Conservation (phyloP, 2,329 filamentous ascomycete genomes). For the Claviceps sp. region DNA sequence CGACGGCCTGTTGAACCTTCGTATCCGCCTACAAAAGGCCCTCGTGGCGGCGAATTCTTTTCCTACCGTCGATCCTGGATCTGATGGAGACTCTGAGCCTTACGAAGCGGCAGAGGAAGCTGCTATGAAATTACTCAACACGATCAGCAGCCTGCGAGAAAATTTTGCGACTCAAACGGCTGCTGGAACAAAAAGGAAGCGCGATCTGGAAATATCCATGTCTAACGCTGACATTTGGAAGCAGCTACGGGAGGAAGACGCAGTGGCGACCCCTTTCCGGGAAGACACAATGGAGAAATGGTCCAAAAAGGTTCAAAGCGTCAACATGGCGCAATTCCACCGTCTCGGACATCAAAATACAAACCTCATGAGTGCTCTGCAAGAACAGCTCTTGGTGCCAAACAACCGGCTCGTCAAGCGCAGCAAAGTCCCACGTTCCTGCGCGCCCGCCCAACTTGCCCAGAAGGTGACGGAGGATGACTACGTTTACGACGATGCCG, state of each 20-base stretch:
- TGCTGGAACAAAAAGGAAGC: conserved; percentile 49
- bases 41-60: conserved; percentile 72
- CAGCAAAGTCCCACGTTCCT: conserved; percentile 60
- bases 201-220: conserved; percentile 37
- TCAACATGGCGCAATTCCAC: conserved; percentile 24
- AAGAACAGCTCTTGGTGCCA: conserved; percentile 51
- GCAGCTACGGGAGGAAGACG: conserved; percentile 54
- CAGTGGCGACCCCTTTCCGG: conserved; percentile 44
- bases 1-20: conserved; percentile 75
- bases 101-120: conserved; percentile 74
- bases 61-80: conserved; percentile 27
- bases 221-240: conserved; percentile 58
- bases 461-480: conserved; percentile 43
- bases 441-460: conserved; percentile 56
- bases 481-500: conserved; percentile 77
- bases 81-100: conserved; percentile 30
- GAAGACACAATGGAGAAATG: conserved; percentile 74
- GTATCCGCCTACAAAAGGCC: conserved; percentile 88
- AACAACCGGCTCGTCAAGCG: conserved; percentile 53
- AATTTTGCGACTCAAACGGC: conserved; percentile 39
- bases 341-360: conserved; percentile 18
- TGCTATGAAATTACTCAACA: conserved; percentile 73
- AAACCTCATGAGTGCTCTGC: conserved; percentile 50
- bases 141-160: conserved; percentile 56
- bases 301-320: conserved; percentile 55